Conservation (phyloP, 1,284 basidiomycete genomes). For the Lentinula novae-zelandiae region DNA sequence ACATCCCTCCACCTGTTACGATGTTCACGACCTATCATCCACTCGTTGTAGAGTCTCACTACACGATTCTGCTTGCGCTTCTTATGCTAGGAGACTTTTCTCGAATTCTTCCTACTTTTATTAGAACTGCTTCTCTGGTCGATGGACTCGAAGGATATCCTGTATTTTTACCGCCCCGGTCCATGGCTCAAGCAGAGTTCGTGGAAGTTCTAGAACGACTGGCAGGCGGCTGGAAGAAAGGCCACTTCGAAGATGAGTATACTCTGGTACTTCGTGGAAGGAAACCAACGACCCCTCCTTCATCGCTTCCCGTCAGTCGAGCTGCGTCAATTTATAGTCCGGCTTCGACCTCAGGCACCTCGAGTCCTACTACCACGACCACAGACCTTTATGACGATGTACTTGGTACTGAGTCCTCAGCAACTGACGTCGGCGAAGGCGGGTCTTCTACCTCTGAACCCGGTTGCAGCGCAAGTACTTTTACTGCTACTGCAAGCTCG, state of each 20-base stretch:
- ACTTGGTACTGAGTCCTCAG: background rate
- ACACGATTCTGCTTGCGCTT: slow-evolving; percentile 65
- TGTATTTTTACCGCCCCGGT: slow-evolving; percentile 76
- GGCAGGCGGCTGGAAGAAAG: slow-evolving; percentile 63
- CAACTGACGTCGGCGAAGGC: background rate
- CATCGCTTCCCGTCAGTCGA: slow-evolving; percentile 16
- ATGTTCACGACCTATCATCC: slow-evolving; percentile 84
- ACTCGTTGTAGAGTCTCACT: slow-evolving; percentile 78
- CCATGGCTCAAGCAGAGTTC: slow-evolving; percentile 83
- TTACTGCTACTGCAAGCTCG: slow-evolving; percentile 9
- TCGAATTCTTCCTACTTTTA: slow-evolving; percentile 56
- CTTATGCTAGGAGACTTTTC: slow-evolving; percentile 73
- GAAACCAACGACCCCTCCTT: slow-evolving; percentile 33
- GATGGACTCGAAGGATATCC: slow-evolving; percentile 83
- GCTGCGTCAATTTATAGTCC: slow-evolving; percentile 14
- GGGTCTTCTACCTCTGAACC: slow-evolving; percentile 4
- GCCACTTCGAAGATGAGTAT: slow-evolving; percentile 44
- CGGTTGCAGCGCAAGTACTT: background rate
- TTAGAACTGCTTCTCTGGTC: slow-evolving; percentile 58
- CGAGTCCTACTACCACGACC: slow-evolving; percentile 10
- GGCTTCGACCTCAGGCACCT: slow-evolving; percentile 6
- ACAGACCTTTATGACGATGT: slow-evolving; percentile 8
- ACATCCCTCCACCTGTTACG: slow-evolving; percentile 34
- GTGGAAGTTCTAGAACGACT: slow-evolving; percentile 76
- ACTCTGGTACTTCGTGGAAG: slow-evolving; percentile 30